Percentiles rank a stretch among this genome's conserved stretches.
phyloP scores from a whole-genome alignment of 2,329 filamentous ascomycete genomes.

The Trichophaea hybrida region DNA sequence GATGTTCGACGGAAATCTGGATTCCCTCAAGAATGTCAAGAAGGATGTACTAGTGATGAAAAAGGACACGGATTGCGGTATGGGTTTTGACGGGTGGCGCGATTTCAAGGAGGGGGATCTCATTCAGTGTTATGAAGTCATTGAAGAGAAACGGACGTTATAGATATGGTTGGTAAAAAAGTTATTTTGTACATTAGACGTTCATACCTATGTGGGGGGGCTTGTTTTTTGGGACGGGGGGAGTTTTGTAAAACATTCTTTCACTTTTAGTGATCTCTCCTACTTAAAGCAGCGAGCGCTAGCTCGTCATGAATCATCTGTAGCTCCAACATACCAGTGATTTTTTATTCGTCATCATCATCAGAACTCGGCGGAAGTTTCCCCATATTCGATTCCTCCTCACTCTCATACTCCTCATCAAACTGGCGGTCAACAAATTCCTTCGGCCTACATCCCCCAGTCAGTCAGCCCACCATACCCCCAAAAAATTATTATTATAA shows the following conservation, averaged over 20 bases:
- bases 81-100: constrained; percentile 67
- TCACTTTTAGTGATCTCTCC: no score
- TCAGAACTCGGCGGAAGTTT: constrained; percentile 75
- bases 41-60: constrained; percentile 80
- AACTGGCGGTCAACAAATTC: constrained; percentile 51
- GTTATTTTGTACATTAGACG: not conserved
- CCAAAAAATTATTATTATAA: not conserved
- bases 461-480: not conserved
- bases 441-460: constrained; percentile 31
- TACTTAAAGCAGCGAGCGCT: no score
- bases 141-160: constrained; percentile 15
- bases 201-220: not conserved
- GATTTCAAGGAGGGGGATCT: constrained; percentile 68
- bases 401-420: constrained; percentile 3
- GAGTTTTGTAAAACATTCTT: no score
- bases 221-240: not conserved
- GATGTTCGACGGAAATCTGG: constrained; percentile 71
- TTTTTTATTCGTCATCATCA: constrained; percentile 41
- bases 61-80: constrained; percentile 87
- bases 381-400: constrained; percentile 65
- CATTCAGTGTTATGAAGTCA: constrained; percentile 55
- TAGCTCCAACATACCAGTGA: no score
- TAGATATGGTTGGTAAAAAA: not conserved
- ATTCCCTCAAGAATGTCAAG: constrained; percentile 79
- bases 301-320: no score